Evolutionary conservation across 2,329 filamentous ascomycete genomes (phyloP).

Genomic region (Fusarium gaditjirri): DNA sequence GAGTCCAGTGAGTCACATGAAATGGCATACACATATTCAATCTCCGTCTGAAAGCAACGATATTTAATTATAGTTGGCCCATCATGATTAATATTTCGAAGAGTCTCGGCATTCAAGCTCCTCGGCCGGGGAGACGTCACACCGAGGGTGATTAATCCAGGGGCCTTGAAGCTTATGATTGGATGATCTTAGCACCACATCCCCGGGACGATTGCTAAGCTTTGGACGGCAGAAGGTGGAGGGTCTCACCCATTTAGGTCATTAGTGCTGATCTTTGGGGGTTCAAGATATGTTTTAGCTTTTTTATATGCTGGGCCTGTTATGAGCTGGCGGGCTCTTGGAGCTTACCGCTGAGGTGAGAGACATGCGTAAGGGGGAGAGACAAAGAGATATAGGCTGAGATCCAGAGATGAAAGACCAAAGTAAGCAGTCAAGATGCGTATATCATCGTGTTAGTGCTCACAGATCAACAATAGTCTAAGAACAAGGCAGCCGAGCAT

Average conservation of each 20-base stretch:
- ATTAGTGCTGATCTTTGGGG: constrained; percentile 34
- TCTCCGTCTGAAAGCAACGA: background rate
- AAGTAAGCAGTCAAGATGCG: background rate
- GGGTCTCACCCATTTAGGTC: background rate
- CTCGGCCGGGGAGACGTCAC: constrained; percentile 22
- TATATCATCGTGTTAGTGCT: constrained; percentile 16
- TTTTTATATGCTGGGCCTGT: background rate
- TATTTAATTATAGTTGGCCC: background rate
- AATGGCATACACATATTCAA: background rate
- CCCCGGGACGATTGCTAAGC: constrained; percentile 38
- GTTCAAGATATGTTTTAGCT: background rate
- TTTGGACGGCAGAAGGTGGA: constrained; percentile 5
- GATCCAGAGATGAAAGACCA: background rate
- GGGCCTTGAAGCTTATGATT: constrained; percentile 19
- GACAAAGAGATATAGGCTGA: background rate
- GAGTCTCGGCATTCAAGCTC: constrained; percentile 4
- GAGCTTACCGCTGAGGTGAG: constrained; percentile 17
- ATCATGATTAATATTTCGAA: background rate
- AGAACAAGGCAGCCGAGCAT: constrained; percentile 1
- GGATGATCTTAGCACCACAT: constrained; percentile 6
- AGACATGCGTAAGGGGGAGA: constrained; percentile 1
- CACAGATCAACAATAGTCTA: constrained; percentile 17
- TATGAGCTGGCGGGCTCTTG: constrained; percentile 12
- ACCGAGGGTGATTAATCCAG: constrained; percentile 42
- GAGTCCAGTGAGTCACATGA: constrained; percentile 8